phyloP scores from a whole-genome alignment of 2,329 filamentous ascomycete species.

The Anisogramma anomala region DNA sequence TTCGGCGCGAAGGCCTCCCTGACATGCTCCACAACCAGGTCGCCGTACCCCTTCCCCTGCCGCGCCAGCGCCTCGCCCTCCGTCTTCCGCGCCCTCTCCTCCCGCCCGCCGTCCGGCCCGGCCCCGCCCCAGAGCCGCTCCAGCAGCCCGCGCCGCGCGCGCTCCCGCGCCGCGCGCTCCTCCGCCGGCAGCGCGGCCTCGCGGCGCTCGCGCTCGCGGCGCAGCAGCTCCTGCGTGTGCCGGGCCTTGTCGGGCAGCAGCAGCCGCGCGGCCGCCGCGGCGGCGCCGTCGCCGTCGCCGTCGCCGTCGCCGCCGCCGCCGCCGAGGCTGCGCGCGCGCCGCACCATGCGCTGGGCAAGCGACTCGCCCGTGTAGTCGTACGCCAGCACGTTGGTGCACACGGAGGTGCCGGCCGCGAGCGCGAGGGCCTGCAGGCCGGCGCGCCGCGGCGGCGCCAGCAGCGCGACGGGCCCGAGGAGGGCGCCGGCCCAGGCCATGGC shows the following conservation, averaged over 20 bases:
- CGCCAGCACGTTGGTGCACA: constrained; percentile 43
- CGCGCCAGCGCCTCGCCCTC: constrained; percentile 40
- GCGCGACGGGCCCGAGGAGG: constrained; percentile 35
- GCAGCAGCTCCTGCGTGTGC: constrained; percentile 35
- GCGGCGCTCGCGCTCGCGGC: constrained; percentile 31
- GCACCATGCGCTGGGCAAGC: constrained; percentile 35
- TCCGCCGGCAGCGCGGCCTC: constrained; percentile 23
- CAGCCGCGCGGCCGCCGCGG: constrained; percentile 15
- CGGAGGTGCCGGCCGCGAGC: constrained; percentile 38
- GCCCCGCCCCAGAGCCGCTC: constrained; percentile 44
- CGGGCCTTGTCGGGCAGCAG: constrained; percentile 45
- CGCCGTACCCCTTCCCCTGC: constrained; percentile 43
- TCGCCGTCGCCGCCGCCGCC: no score
- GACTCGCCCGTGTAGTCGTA: constrained; percentile 46
- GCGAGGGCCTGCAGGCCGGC: constrained; percentile 39
- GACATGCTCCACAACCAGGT: constrained; percentile 45
- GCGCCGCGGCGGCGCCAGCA: constrained; percentile 40
- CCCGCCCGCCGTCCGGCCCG: no score
- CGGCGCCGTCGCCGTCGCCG: no score
- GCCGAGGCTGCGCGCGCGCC: constrained; percentile 25
- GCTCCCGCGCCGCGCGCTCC: constrained; percentile 16
- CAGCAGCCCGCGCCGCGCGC: constrained; percentile 22
- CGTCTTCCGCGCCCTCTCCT: constrained; percentile 38
- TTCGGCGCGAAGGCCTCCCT: constrained; percentile 34
- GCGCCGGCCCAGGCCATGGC: constrained; percentile 36